Evolutionary conservation across 2,329 filamentous ascomycete species (phyloP), one percentile per base, ranked within the genome.

Genomic region (Colletotrichum chrysophilum): DNA sequence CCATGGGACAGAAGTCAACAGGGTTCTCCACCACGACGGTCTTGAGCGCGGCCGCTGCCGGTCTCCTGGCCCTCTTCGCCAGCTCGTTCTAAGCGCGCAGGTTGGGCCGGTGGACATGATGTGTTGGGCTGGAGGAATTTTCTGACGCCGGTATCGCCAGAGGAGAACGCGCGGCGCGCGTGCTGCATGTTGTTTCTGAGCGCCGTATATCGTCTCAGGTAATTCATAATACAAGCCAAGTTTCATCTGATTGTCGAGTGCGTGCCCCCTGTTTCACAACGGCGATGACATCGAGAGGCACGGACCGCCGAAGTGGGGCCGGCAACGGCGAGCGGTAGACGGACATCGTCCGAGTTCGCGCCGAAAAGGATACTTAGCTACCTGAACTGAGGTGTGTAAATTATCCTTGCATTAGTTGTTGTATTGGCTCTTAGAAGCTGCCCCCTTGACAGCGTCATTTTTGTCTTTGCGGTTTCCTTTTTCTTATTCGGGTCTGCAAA

Each of bases 231-330:
- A 65, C 66, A 74, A 64, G 58, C 66, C 32, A 12, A 64, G 71
- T 74, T 74, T 74, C 71, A 74, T 74, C 71, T 70, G 9, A 55
- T 58, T 16, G n/a, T 48, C 32, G 18, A 34, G 16, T 18, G 32
- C 8, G 24, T 65, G 34, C 36, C 21, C 60, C 69, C 38, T 71
- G 69, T 71, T 71, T 71, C 69, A 71, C 24, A 55, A 14, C 14
- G 69, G 24, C 24, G 16, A 65, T 36, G 30, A 65, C 60, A 38
- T 30, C 28, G 21, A 36, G 18, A 32, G 32, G 60, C 69, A 71
- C 43, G 14, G 61, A 56, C 60, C 18, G 69, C 69, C 60, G 60
- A 18, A 66, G 69, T 58, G 69, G 43, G 24, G 60, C 69, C 69
- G 36, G 28, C 26, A 58, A 16, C 55, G 55, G 55, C 24, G 26